Evolutionary conservation across 805 yeast genomes (phyloP), one percentile per base, ranked within the genome.

Genomic region (Zygoascus flipseniorum): DNA sequence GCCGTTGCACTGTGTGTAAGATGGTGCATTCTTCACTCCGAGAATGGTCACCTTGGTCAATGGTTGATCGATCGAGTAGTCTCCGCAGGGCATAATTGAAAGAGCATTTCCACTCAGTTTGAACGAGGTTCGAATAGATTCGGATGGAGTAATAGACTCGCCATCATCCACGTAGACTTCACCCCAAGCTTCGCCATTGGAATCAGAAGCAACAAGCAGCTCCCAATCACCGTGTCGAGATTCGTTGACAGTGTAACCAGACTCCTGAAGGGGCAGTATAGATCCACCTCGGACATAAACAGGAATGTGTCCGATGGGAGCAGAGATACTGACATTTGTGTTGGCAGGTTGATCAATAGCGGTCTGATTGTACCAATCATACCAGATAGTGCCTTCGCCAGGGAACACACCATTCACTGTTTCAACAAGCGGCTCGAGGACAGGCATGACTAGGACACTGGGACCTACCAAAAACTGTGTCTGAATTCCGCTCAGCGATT

Each of bases 81-180:
- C 45, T 18, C 45, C 45, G 6, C 26, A 20, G 5, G 26, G 26
- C 16, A 11, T n/a, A 18, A 20, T 11, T 4, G 8, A 6, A 18
- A 20, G 26, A 13, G 11, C 13, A 11, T 42, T 42, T 3, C 16
- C 16, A 8, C 45, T 11, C 45, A 18, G 20, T 5, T 13, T 42
- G 20, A 42, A 16, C 8, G 20, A 13, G 26, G 26, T 18, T 20
- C 26, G 26, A 16, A 42, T 42, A 20, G 20, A 16, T 4, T 13
- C 5, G 8, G 45, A 16, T 13, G 45, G 26, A 16, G 20, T 16
- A 20, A 42, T 16, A 13, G 45, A 42, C 61, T 83, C 87, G n/a
- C 93, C 95, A 67, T 89, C 97, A 66, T 89, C 97, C 47, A 86
- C 65, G 64, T 87, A 89, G 32, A 89, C 66, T 5, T 68, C 66